A percentile compares a stretch with the other conserved stretches of the same genome.
These are phyloP conservation scores for Sanghuangporus baumii DNA, from an alignment of 1,284 basidiomycete species.

Conservation along the genomic window DNA sequence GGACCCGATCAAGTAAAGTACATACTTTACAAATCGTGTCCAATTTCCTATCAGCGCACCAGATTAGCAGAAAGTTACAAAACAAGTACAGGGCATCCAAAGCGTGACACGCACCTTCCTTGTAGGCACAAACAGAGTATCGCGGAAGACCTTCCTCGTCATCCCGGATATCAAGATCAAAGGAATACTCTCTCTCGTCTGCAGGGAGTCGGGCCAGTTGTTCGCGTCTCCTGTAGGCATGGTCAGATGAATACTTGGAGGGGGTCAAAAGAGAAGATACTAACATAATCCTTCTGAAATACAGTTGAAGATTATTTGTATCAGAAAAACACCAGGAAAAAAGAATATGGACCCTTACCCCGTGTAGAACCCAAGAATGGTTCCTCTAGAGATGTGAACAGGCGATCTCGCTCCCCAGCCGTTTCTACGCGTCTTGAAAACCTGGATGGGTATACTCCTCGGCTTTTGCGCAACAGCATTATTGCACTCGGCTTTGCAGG, in stretches of 20 bases:
- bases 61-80: background rate
- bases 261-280: background rate
- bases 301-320: background rate
- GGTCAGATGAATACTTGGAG: background rate
- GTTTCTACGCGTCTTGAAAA: slow-evolving; percentile 48
- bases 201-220: background rate
- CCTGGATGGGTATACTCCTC: slow-evolving; percentile 42
- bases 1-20: background rate
- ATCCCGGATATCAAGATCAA: slow-evolving; percentile 3
- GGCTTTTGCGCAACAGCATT: slow-evolving; percentile 52
- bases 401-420: slow-evolving; percentile 52
- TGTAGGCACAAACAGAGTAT: slow-evolving; percentile 1
- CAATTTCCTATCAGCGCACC: slow-evolving; percentile 1
- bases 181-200: slow-evolving; percentile 1
- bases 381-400: slow-evolving; percentile 38
- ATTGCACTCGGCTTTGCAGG: slow-evolving; percentile 36
- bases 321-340: background rate
- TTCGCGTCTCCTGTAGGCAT: background rate
- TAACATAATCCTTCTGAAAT: slow-evolving; percentile 25
- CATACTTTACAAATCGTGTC: slow-evolving; percentile 11
- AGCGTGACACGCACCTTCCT: background rate
- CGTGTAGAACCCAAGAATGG: slow-evolving; percentile 56
- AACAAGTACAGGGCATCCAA: background rate
- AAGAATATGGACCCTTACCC: slow-evolving; percentile 35
- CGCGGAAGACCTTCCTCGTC: background rate